Evolutionary conservation across 108 stramenopile species (phyloP).

Genomic region (Bacterosira constricta): DNA sequence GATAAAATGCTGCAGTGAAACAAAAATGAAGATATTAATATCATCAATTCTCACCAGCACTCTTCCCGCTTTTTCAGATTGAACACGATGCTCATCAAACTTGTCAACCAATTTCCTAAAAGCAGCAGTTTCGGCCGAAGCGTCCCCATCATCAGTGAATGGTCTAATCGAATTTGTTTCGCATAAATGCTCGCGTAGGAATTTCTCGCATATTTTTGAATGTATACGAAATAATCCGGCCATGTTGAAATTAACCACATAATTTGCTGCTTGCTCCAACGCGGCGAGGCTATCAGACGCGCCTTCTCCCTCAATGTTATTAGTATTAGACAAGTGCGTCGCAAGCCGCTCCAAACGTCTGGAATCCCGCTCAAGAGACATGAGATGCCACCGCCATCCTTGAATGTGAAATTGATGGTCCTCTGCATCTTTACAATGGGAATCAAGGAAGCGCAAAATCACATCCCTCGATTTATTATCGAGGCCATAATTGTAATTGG

Average conservation of each 20-base stretch:
- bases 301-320: not conserved
- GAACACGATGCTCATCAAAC: conserved; percentile 53
- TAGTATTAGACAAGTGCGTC: conserved; percentile 5
- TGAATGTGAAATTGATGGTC: conserved; percentile 62
- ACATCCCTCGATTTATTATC: not conserved
- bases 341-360: conserved; percentile 56
- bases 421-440: not conserved
- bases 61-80: conserved; percentile 38
- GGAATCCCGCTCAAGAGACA: conserved; percentile 70
- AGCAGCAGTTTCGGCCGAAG: conserved; percentile 34
- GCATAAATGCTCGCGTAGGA: conserved; percentile 58
- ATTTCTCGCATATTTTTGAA: conserved; percentile 65
- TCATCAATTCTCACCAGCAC: conserved; percentile 23
- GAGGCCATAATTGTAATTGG: not conserved
- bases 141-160: not conserved
- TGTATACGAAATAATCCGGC: conserved; percentile 71
- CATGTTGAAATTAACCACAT: conserved; percentile 80
- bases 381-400: conserved; percentile 87
- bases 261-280: conserved; percentile 52
- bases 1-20: not conserved
- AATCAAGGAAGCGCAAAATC: not conserved
- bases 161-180: conserved; percentile 8
- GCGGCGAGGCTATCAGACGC: conserved; percentile 9
- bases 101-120: conserved; percentile 56
- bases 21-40: not conserved